phyloP scores from a whole-genome alignment of 352 stramenopile genomes.

The Phytophthora aleatoria region DNA sequence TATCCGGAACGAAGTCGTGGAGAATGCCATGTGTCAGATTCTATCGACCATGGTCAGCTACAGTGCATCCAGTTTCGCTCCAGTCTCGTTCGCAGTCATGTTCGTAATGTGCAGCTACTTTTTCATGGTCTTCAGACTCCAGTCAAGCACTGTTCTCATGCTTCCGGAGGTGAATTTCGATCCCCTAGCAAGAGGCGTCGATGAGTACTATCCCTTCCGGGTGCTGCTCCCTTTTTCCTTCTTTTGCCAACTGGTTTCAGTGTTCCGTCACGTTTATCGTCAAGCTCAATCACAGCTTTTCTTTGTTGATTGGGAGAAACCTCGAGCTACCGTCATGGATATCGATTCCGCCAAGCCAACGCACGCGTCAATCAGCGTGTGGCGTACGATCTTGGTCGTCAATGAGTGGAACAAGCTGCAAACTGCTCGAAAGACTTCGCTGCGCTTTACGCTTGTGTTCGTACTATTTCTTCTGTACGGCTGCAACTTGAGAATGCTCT shows the following conservation, averaged over 20 bases:
- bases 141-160: constrained; percentile 87
- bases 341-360: constrained; percentile 50
- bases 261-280: constrained; percentile 72
- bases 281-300: constrained; percentile 89
- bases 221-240: constrained; percentile 85
- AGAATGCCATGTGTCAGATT: constrained; percentile 53
- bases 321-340: constrained; percentile 66
- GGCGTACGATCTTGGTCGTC: constrained; percentile 93
- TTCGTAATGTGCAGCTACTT: constrained; percentile 88
- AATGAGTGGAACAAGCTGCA: constrained; percentile 96
- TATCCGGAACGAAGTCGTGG: constrained; percentile 69
- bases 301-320: constrained; percentile 95
- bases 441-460: constrained; percentile 83
- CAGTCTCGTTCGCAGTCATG: constrained; percentile 58
- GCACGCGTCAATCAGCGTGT: constrained; percentile 85
- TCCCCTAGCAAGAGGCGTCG: constrained; percentile 48
- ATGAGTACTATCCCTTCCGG: constrained; percentile 90
- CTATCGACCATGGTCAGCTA: constrained; percentile 47
- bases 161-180: constrained; percentile 75
- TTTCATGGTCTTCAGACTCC: constrained; percentile 95
- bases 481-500: constrained; percentile 51
- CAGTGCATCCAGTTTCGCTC: constrained; percentile 46
- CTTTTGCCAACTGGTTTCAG: constrained; percentile 75
- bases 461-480: constrained; percentile 91
- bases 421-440: constrained; percentile 74